Conservation (phyloP, 2,329 filamentous ascomycete genomes). For the Epichloe festucae region DNA sequence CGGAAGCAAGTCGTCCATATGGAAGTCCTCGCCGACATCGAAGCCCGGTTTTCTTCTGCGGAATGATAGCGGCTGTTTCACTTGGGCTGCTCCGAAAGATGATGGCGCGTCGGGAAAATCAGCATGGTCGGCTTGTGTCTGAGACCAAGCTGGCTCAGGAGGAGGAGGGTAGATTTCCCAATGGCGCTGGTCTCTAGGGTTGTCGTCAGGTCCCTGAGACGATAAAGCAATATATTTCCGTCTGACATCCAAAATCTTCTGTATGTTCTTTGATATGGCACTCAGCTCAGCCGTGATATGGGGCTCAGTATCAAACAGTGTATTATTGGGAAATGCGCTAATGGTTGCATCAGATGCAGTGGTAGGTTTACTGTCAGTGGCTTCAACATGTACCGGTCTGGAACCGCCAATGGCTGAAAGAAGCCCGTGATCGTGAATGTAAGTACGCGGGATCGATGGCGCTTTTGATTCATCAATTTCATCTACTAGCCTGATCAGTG, state of each 20-base stretch:
- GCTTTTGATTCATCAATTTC: constrained; percentile 5
- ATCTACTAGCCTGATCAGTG: constrained; percentile 6
- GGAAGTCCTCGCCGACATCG: constrained; percentile 86
- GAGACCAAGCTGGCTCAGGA: constrained; percentile 74
- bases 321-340: constrained; percentile 47
- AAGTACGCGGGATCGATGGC: neutral
- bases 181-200: constrained; percentile 69
- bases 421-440: neutral
- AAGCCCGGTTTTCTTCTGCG: constrained; percentile 72
- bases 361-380: constrained; percentile 18
- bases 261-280: constrained; percentile 80
- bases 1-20: constrained; percentile 64
- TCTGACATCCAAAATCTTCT: constrained; percentile 75
- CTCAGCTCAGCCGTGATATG: constrained; percentile 74
- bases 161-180: constrained; percentile 90
- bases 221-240: constrained; percentile 83
- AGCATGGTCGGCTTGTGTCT: constrained; percentile 12
- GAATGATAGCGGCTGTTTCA: constrained; percentile 21
- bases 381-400: constrained; percentile 27
- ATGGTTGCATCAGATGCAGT: constrained; percentile 36
- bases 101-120: constrained; percentile 7
- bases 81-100: neutral
- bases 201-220: constrained; percentile 67
- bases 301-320: constrained; percentile 59
- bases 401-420: neutral